Conservation (phyloP, 805 yeast species). For the Starmerella powellii region DNA sequence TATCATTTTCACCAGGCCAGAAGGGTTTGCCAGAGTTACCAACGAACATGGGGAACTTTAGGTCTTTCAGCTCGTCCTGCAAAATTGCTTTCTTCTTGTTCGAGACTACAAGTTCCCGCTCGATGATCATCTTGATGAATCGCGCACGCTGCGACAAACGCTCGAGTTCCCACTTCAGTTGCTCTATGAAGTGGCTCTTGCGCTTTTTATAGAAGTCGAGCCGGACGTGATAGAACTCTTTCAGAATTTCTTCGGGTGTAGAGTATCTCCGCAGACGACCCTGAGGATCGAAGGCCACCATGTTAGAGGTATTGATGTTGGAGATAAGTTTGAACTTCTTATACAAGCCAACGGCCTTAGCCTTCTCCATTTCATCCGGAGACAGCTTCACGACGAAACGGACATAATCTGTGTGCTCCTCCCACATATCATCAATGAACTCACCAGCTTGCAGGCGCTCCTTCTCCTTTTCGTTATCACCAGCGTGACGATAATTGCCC, state of each 20-base stretch:
- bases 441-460: constrained; percentile 32
- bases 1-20: constrained; percentile 30
- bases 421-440: constrained; percentile 92
- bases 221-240: constrained; percentile 75
- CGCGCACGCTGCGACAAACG: constrained; percentile 74
- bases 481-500: constrained; percentile 30
- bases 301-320: constrained; percentile 60
- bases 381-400: constrained; percentile 65
- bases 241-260: constrained; percentile 59
- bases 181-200: constrained; percentile 63
- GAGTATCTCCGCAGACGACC: constrained; percentile 81
- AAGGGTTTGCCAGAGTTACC: constrained; percentile 58
- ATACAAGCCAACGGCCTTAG: constrained; percentile 60
- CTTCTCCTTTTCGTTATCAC: constrained; percentile 38
- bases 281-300: constrained; percentile 89
- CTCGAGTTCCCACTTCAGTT: constrained; percentile 61
- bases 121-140: constrained; percentile 82
- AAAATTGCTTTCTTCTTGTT: constrained; percentile 61
- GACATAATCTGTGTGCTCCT: constrained; percentile 69
- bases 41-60: constrained; percentile 55
- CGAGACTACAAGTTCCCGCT: constrained; percentile 51
- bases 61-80: constrained; percentile 46
- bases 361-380: constrained; percentile 72
- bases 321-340: constrained; percentile 72
- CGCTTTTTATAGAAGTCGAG: constrained; percentile 83